Evolutionary conservation across 2,329 filamentous ascomycete species (phyloP).

Genomic region (Claviceps purpurea): DNA sequence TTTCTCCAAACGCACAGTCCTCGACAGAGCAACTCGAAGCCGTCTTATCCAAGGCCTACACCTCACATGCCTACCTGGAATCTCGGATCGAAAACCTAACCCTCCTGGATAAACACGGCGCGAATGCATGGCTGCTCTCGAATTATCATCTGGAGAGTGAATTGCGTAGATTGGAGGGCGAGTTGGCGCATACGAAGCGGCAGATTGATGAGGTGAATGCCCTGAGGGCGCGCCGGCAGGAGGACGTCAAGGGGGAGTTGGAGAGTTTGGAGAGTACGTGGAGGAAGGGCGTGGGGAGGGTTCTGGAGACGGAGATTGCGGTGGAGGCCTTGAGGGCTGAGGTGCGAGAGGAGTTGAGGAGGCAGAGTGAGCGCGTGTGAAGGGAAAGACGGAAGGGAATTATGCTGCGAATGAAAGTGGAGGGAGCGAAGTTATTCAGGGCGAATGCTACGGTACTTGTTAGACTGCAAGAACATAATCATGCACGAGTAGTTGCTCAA

Average conservation of each 20-base stretch:
- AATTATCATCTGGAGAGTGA: conserved; percentile 71
- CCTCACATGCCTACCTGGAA: conserved; percentile 36
- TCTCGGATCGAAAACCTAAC: conserved; percentile 44
- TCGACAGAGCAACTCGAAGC: conserved; percentile 38
- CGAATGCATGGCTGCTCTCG: conserved; percentile 80
- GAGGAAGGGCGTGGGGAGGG: conserved; percentile 62
- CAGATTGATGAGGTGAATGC: conserved; percentile 64
- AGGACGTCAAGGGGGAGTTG: conserved; percentile 59
- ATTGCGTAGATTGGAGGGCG: conserved; percentile 50
- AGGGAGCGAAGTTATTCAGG: no score
- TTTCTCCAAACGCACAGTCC: conserved; percentile 13
- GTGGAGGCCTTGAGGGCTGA: conserved; percentile 57
- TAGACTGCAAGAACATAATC: no score
- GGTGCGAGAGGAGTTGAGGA: conserved; percentile 49
- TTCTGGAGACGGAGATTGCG: conserved; percentile 79
- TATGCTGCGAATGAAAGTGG: no score
- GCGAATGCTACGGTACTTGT: no score
- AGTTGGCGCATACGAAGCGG: conserved; percentile 53
- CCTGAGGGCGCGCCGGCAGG: conserved; percentile 55
- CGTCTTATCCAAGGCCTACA: conserved; percentile 42
- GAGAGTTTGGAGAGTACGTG: conserved; percentile 62
- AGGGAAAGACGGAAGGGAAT: no score
- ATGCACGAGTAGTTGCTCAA: no score
- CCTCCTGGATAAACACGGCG: conserved; percentile 69
- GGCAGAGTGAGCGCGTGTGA: conserved; percentile 4